Conservation (phyloP, 2,329 filamentous ascomycete genomes). For the Pseudopithomyces chartarum region DNA sequence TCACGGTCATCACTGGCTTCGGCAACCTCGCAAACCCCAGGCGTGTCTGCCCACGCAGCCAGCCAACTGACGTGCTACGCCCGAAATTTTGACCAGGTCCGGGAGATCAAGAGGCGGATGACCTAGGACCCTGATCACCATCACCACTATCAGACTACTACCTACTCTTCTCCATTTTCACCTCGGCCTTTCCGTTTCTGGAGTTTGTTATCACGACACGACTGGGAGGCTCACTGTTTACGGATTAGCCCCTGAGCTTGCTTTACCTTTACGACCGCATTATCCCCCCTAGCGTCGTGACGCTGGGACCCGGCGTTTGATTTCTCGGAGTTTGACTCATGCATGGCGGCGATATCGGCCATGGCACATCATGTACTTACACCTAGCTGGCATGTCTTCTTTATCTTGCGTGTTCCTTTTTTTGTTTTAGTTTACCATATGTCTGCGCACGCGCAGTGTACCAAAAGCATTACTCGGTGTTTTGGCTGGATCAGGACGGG, state of each 20-base stretch:
- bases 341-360: neutral
- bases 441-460: conserved; percentile 7
- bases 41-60: conserved; percentile 75
- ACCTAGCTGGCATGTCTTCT: neutral
- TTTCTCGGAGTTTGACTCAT: conserved; percentile 1
- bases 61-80: conserved; percentile 85
- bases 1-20: conserved; percentile 86
- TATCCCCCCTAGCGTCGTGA: neutral
- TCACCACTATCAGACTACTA: neutral
- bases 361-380: neutral
- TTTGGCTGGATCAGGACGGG: neutral
- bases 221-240: neutral
- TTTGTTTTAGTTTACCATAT: neutral
- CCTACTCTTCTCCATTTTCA: conserved; percentile 4
- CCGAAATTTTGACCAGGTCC: conserved; percentile 84
- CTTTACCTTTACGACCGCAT: conserved; percentile 2
- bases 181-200: neutral
- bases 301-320: conserved; percentile 7
- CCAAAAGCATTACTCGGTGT: conserved; percentile 8
- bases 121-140: conserved; percentile 15
- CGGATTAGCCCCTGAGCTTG: neutral
- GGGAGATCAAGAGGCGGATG: conserved; percentile 58
- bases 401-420: neutral
- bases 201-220: conserved; percentile 1
- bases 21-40: conserved; percentile 59